phyloP scores from a whole-genome alignment of 148 eudicot species.

The Diospyros lotus region DNA sequence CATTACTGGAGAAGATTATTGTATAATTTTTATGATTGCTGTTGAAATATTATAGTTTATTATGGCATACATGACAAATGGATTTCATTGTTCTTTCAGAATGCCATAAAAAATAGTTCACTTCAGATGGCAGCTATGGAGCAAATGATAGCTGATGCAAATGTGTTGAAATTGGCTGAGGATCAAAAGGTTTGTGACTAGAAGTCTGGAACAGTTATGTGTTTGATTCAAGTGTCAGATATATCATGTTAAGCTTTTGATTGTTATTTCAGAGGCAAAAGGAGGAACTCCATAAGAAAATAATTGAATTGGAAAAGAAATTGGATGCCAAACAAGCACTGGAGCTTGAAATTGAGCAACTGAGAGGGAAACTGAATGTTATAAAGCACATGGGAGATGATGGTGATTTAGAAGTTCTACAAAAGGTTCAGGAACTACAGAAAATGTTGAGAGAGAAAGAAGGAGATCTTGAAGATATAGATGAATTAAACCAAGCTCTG shows the following conservation, averaged over 20 bases:
- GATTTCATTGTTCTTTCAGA: slow-evolving; percentile 37
- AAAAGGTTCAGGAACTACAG: slow-evolving; percentile 32
- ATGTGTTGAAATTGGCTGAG: slow-evolving; percentile 76
- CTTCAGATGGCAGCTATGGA: slow-evolving; percentile 67
- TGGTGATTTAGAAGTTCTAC: slow-evolving; percentile 68
- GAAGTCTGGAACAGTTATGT: too few species aligned
- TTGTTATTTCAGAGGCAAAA: slow-evolving; percentile 59
- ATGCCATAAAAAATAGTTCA: slow-evolving; percentile 52
- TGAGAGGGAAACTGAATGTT: slow-evolving; percentile 67
- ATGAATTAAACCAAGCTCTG: slow-evolving; percentile 33
- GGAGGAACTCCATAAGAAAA: slow-evolving; percentile 63
- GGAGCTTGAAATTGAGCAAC: slow-evolving; percentile 74
- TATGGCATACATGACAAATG: slow-evolving; percentile 15
- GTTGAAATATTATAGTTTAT: background rate
- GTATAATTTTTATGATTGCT: too few species aligned
- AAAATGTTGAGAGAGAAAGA: slow-evolving; percentile 27
- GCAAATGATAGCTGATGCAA: slow-evolving; percentile 73
- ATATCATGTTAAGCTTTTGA: background rate
- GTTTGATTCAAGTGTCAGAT: background rate
- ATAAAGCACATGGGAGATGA: slow-evolving; percentile 76
- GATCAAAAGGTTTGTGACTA: slow-evolving; percentile 59
- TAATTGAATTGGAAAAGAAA: slow-evolving; percentile 67
- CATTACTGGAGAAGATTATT: too few species aligned
- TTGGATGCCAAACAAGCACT: slow-evolving; percentile 83
- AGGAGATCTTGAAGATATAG: slow-evolving; percentile 34